These are phyloP conservation scores for Phellopilus nigrolimitatus DNA, from an alignment of 1,284 basidiomycete genomes.

Conservation along the genomic window DNA sequence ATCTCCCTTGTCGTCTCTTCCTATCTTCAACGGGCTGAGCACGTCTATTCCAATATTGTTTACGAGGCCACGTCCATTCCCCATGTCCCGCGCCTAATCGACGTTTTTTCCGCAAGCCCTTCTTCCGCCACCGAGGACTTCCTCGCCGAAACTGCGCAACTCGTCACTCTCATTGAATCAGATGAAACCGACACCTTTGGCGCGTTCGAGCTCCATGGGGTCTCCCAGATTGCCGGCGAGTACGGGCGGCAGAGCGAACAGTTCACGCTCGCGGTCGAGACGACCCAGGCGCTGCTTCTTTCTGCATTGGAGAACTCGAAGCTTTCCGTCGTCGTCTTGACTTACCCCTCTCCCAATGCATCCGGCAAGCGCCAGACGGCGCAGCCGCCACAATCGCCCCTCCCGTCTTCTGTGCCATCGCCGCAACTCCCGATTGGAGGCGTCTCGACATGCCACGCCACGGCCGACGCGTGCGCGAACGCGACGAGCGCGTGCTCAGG, in stretches of 20 bases:
- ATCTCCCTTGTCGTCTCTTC: conserved; percentile 48
- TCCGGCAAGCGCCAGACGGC: conserved; percentile 33
- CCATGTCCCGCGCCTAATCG: conserved; percentile 34
- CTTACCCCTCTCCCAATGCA: conserved; percentile 31
- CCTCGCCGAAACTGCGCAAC: conserved; percentile 37
- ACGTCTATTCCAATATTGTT: conserved; percentile 52
- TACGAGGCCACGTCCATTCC: conserved; percentile 26
- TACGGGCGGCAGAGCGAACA: conserved; percentile 44
- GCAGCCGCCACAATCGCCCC: conserved; percentile 46
- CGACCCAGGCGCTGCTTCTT: conserved; percentile 42
- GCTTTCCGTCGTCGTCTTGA: conserved; percentile 50
- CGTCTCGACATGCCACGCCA: conserved; percentile 60
- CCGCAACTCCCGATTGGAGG: conserved; percentile 54
- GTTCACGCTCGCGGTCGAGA: conserved; percentile 42
- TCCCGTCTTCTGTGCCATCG: conserved; percentile 39
- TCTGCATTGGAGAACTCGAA: conserved; percentile 35
- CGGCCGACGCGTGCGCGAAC: conserved; percentile 51
- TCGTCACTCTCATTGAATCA: conserved; percentile 48
- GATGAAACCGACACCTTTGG: conserved; percentile 45
- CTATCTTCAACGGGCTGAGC: conserved; percentile 51
- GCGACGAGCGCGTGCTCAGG: conserved; percentile 65
- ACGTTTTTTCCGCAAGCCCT: conserved; percentile 36
- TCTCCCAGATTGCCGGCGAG: conserved; percentile 34
- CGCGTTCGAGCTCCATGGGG: conserved; percentile 46
- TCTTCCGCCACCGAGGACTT: conserved; percentile 37